Conservation (phyloP, 306 rosid genomes). For the Fagus crenata region DNA sequence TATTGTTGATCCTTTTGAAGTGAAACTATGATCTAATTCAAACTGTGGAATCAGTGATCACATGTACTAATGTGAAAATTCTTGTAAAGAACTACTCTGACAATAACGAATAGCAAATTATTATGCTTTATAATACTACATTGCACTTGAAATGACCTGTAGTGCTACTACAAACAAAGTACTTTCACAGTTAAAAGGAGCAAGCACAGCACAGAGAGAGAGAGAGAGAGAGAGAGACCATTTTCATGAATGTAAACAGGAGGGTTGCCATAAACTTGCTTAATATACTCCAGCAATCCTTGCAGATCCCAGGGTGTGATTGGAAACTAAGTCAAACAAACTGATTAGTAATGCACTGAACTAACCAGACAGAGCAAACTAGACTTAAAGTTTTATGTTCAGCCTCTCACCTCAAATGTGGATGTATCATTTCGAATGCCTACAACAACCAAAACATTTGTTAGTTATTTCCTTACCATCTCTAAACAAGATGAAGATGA, state of each 20-base stretch:
- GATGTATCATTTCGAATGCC: background rate
- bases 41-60: background rate
- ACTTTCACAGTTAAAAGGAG: background rate
- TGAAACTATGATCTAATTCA: background rate
- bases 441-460: constrained; percentile 8
- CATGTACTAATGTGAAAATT: no score
- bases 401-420: constrained; percentile 28
- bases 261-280: constrained; percentile 44
- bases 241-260: constrained; percentile 56
- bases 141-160: background rate
- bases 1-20: no score
- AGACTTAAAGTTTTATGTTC: background rate
- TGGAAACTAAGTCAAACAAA: constrained; percentile 35
- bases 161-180: background rate
- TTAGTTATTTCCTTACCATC: background rate
- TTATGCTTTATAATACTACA: background rate
- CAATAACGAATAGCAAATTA: background rate
- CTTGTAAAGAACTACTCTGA: background rate
- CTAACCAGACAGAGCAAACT: background rate
- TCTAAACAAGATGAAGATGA: background rate
- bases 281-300: constrained; percentile 31
- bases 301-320: constrained; percentile 33
- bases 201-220: background rate
- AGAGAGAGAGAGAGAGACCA: constrained; percentile 31
- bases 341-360: background rate